Evolutionary conservation across 768 basidiomycete species (phyloP).

Genomic region (Russula ochroleuca): DNA sequence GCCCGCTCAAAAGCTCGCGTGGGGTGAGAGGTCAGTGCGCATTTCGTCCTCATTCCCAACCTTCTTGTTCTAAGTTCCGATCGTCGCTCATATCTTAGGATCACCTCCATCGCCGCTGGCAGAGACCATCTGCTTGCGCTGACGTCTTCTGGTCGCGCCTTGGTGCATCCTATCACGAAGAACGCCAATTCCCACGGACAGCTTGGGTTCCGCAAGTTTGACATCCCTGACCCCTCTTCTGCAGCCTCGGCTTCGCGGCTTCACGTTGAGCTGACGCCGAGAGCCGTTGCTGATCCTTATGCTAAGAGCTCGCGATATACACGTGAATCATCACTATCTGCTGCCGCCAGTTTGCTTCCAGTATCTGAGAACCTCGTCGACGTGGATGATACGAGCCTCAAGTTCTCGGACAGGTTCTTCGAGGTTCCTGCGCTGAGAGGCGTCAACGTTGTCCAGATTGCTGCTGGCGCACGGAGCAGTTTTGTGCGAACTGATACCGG

Average conservation of each 20-base stretch:
- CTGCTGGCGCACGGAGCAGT: conserved; percentile 67
- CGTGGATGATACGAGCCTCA: conserved; percentile 43
- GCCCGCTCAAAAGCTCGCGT: conserved; percentile 49
- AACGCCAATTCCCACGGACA: conserved; percentile 79
- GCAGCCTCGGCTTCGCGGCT: conserved; percentile 35
- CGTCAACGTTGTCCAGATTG: conserved; percentile 60
- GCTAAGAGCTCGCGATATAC: conserved; percentile 43
- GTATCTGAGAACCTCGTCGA: conserved; percentile 24
- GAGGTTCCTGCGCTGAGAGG: conserved; percentile 73
- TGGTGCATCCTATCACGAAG: conserved; percentile 69
- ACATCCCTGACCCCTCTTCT: conserved; percentile 41
- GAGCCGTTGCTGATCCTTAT: conserved; percentile 49
- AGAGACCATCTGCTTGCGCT: conserved; percentile 66
- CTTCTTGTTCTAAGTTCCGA: not conserved
- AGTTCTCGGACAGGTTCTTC: conserved; percentile 65
- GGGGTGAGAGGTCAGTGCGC: conserved; percentile 60
- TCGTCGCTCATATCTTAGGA: conserved; percentile 43
- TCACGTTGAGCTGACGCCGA: conserved; percentile 54
- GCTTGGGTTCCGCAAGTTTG: conserved; percentile 68
- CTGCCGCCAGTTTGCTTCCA: conserved; percentile 34
- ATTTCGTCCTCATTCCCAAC: not conserved
- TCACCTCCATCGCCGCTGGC: conserved; percentile 71
- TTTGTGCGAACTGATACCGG: conserved; percentile 67
- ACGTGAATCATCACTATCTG: conserved; percentile 33
- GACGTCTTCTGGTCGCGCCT: conserved; percentile 70